These are phyloP conservation scores for Xylaria sp. DNA, from an alignment of 2,329 filamentous ascomycete genomes.

Conservation along the genomic window DNA sequence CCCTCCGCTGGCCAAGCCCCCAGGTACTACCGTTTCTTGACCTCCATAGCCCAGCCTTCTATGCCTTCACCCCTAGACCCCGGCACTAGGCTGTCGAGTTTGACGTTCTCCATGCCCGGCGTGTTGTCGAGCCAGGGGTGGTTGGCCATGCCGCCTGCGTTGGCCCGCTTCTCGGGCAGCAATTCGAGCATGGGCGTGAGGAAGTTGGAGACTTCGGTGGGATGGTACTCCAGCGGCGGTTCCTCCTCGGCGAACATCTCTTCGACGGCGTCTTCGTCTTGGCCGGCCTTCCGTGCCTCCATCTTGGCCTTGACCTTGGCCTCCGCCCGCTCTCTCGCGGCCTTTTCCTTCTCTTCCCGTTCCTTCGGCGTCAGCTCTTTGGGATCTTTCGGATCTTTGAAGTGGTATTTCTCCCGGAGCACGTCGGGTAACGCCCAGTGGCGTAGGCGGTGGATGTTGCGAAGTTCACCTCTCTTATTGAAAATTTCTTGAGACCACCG, in stretches of 20 bases:
- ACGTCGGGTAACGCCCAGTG: conserved; percentile 97
- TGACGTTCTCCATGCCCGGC: conserved; percentile 83
- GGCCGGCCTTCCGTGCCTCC: conserved; percentile 41
- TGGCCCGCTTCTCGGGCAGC: conserved; percentile 84
- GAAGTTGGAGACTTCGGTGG: conserved; percentile 71
- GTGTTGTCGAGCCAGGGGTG: conserved; percentile 84
- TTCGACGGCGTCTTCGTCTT: conserved; percentile 42
- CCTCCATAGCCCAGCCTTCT: conserved; percentile 88
- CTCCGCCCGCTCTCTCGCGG: conserved; percentile 60
- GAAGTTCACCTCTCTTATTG: conserved; percentile 94
- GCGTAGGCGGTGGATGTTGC: conserved; percentile 94
- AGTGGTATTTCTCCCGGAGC: conserved; percentile 95
- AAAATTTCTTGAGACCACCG: conserved; percentile 99
- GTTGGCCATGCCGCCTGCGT: conserved; percentile 92
- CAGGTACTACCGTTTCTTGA: conserved; percentile 73
- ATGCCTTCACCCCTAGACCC: conserved; percentile 90
- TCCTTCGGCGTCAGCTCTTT: conserved; percentile 68
- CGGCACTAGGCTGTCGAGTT: conserved; percentile 74
- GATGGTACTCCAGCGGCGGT: conserved; percentile 41
- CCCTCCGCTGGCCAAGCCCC: not conserved
- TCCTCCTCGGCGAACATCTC: conserved; percentile 41
- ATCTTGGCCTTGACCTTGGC: conserved; percentile 61
- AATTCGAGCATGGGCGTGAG: conserved; percentile 90
- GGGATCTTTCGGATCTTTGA: conserved; percentile 79
- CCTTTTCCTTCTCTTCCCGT: conserved; percentile 42